These are phyloP conservation scores for Melanogaster broomeanus DNA, from an alignment of 768 basidiomycete genomes.

Conservation along the genomic window DNA sequence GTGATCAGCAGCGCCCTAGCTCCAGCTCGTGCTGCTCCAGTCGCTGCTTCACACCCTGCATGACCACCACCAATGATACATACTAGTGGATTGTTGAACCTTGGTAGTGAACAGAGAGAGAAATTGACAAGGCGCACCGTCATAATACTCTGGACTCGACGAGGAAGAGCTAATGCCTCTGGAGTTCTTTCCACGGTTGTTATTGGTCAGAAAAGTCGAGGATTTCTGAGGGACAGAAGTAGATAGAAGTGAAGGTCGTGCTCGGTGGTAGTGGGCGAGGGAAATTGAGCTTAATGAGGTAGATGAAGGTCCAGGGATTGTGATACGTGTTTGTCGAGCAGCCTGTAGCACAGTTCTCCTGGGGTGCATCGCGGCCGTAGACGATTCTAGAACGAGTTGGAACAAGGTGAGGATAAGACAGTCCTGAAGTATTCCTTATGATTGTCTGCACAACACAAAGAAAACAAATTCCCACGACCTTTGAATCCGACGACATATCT, in stretches of 20 bases:
- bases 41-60: conserved; percentile 91
- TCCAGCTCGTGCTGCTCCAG: conserved; percentile 81
- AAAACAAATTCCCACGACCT: conserved; percentile 9
- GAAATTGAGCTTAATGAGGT: neutral
- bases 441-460: too few species aligned
- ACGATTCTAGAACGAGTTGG: conserved; percentile 3
- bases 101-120: conserved; percentile 27
- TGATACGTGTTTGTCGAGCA: conserved; percentile 6
- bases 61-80: conserved; percentile 92
- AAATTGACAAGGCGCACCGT: conserved; percentile 20
- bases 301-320: neutral
- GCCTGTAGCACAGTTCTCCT: conserved; percentile 1
- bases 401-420: neutral
- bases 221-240: neutral
- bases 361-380: neutral
- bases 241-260: neutral
- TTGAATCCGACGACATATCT: conserved; percentile 20
- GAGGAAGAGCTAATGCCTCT: conserved; percentile 2
- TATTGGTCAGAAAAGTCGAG: neutral
- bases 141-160: conserved; percentile 14
- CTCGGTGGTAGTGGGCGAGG: neutral
- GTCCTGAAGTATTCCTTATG: neutral
- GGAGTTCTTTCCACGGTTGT: neutral
- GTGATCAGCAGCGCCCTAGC: conserved; percentile 82
- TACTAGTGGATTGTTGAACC: conserved; percentile 52